phyloP scores from a whole-genome alignment of 1,284 basidiomycete species.

The Ustilago curta region DNA sequence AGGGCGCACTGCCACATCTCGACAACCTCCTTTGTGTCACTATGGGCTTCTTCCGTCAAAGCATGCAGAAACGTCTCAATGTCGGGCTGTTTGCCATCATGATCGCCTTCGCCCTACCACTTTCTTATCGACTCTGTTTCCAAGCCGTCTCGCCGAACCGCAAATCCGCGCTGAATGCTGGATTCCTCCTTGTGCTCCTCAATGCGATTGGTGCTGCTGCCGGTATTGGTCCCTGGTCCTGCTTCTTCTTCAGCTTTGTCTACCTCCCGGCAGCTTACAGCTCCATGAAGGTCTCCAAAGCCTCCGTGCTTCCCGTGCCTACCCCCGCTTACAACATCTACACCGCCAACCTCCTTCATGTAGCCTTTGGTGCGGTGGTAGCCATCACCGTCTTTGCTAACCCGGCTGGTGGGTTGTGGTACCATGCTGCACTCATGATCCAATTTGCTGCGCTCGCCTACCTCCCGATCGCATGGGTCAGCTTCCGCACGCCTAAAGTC shows the following conservation, averaged over 20 bases:
- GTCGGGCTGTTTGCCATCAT: slow-evolving; percentile 43
- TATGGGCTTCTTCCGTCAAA: slow-evolving; percentile 40
- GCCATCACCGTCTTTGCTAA: slow-evolving; percentile 27
- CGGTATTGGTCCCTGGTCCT: slow-evolving; percentile 40
- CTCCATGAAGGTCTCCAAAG: slow-evolving; percentile 34
- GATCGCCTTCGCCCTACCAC: slow-evolving; percentile 26
- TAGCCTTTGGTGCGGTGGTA: slow-evolving; percentile 14
- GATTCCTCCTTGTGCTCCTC: slow-evolving; percentile 33
- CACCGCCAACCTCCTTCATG: slow-evolving; percentile 37
- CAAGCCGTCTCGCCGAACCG: slow-evolving; percentile 52
- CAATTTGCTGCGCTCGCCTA: slow-evolving; percentile 39
- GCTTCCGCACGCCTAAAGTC: slow-evolving; percentile 45
- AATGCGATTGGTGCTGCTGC: slow-evolving; percentile 35
- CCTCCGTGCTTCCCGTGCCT: slow-evolving; percentile 40
- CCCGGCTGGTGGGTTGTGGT: slow-evolving; percentile 20
- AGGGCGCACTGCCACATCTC: slow-evolving; percentile 28
- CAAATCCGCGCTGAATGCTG: slow-evolving; percentile 40
- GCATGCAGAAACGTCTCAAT: slow-evolving; percentile 37
- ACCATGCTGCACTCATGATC: slow-evolving; percentile 30
- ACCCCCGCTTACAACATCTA: slow-evolving; percentile 48
- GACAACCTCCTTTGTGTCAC: slow-evolving; percentile 50
- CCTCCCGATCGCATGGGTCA: slow-evolving; percentile 37
- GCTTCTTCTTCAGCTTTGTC: slow-evolving; percentile 29
- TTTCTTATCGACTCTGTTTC: slow-evolving; percentile 45
- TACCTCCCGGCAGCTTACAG: slow-evolving; percentile 37